Evolutionary conservation across 179 eudicot species (phyloP), one percentile per base, ranked within the genome.

Genomic region (Vitellaria paradoxa): DNA sequence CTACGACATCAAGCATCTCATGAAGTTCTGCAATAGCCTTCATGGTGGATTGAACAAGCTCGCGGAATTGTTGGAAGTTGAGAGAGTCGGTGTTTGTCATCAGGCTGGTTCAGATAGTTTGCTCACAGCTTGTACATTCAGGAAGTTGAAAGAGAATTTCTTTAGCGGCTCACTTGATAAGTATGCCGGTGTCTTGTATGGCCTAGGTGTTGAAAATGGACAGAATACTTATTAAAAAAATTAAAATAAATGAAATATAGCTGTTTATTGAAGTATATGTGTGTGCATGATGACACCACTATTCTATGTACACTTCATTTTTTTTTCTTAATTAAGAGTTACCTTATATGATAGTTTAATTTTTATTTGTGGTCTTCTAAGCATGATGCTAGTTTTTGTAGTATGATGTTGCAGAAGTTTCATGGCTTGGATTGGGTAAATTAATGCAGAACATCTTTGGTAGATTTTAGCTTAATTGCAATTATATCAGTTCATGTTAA

Each of bases 61-160:
- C 11, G 91, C 89, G 0, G 93, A 91, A 84, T 62, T 89, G 73
- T 77, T 92, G 80, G 95, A 88, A 14, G 90, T 92, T 70, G 92
- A 92, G 86, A 87, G 95, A 76, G 83, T 92, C 40, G 97, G 97
- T 11, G 81, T 89, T 60, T 83, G 85, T 80, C 97, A 92, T 64
- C 93, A 92, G 80, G 97, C 97, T 0, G 95, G 95, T 50, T 91
- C 97, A 0, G 97, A 92, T 80, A 92, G 95, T 73, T 81, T 92
- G 92, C 91, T 92, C 71, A 91, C 97, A 4, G 79, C 91, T 15
- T 85, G 91, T 77, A 78, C 91, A 11, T 92, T 92, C 85, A 84
- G 82, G 87, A 90, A 90, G 87, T 76, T 92, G 85, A 92, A 87
- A 76, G 89, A 92, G 65, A 85, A 49, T 65, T 88, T 85, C 86